Percentiles rank a stretch among this genome's conserved stretches.
Conservation (phyloP, 2,329 filamentous ascomycete genomes). For the Fusarium coicis region DNA sequence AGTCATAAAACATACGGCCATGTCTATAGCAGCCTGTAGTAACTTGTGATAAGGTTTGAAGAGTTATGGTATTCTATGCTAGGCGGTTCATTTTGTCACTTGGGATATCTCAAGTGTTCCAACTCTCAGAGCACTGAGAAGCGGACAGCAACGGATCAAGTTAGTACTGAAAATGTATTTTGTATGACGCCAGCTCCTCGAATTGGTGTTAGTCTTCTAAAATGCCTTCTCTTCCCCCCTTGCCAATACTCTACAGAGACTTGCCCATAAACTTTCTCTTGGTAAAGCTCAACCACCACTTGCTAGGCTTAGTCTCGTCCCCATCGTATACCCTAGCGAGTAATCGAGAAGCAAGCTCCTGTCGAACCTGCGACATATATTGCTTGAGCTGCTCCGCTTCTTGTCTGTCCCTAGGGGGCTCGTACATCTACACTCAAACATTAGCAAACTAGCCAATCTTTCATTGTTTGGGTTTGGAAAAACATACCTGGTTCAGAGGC, state of each 20-base stretch:
- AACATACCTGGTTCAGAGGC: slow-evolving; percentile 83
- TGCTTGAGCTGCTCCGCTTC: slow-evolving; percentile 89
- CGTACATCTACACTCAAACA: slow-evolving; percentile 73
- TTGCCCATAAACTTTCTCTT: slow-evolving; percentile 99
- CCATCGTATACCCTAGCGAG: slow-evolving; percentile 89
- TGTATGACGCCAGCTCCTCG: slow-evolving; percentile 33
- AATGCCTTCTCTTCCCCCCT: slow-evolving; percentile 1
- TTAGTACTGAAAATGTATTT: slow-evolving; percentile 23
- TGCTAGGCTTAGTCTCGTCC: slow-evolving; percentile 74
- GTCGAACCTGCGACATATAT: slow-evolving; percentile 91
- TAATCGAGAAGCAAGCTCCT: slow-evolving; percentile 87
- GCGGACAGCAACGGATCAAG: not conserved
- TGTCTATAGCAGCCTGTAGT: not conserved
- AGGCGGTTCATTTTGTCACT: not conserved
- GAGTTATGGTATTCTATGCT: not conserved
- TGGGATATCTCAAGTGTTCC: no score
- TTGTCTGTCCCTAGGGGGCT: slow-evolving; percentile 85
- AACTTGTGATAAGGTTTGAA: not conserved
- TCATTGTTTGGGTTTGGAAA: not conserved
- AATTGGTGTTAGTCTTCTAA: slow-evolving; percentile 38
- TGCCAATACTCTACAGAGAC: slow-evolving; percentile 65
- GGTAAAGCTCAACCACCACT: slow-evolving; percentile 99
- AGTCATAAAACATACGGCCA: not conserved
- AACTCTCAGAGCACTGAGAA: not conserved
- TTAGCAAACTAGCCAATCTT: slow-evolving; percentile 3